Base-by-base conservation (phyloP, 352 stramenopile species). In the Phytophthora litchii region DNA sequence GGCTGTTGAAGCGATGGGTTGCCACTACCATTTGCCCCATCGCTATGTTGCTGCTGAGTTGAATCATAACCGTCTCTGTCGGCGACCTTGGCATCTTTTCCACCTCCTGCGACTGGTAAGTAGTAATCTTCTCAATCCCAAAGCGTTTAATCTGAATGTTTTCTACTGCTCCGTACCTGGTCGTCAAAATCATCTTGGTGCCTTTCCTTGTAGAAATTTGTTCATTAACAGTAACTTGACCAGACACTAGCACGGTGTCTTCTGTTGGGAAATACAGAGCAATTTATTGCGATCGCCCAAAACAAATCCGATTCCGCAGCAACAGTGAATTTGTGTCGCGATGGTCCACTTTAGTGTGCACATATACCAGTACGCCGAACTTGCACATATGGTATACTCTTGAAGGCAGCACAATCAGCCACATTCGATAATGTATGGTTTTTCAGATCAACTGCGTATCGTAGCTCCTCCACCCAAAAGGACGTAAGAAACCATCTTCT, bases 191-290 rank as follows among this genome's bases (percentile, higher is more conserved):
- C 49, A 34, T 27, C 3, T 9, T 8, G 19, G 14, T 55, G 36
- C 27, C 48, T 35, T 14, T 55, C 35, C 32, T 44, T 55, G 35
- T 55, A 55, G 7, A 55, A 21, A 46, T 46, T 31, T 55, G 20
- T 21, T 55, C 48, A 11, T 55, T 46, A 0, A 36, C 36, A 31
- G 48, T 55, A 0, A 46, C 36, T 55, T 55, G 7, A 5, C 36
- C 36, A 31, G 35, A 7, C n/a, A 53, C 10, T 29, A 41, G 27
- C 8, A 51, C 4, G 1, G 19, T n/a, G 6, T 25, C 37, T 31
- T 37, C 48, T 1, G 14, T 29, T 13, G 48, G 48, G 23, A 46
- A 55, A 16, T 55, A 46, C 10, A 34, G 7, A 34, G 10, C 29
- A 34, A 27, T 27, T 7, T 7, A 34, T 34, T 7, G 7, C 29